Conservation (phyloP, 805 yeast genomes). For the Maudiozyma turicensis region DNA sequence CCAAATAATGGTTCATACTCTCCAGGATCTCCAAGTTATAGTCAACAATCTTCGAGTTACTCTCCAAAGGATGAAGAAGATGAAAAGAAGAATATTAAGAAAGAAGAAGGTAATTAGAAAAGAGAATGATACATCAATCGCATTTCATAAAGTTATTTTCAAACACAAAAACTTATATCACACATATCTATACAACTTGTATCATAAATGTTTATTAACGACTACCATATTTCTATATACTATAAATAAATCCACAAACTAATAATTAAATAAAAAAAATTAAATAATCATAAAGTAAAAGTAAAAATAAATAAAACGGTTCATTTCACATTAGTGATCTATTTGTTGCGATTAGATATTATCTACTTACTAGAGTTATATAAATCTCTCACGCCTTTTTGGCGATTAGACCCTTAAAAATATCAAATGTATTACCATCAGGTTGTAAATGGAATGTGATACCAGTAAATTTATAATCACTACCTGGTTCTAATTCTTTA, state of each 20-base stretch:
- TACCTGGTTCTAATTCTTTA: slow-evolving; percentile 43
- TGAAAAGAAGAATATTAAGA: slow-evolving; percentile 12
- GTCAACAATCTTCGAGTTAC: slow-evolving; percentile 61
- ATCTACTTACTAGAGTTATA: background rate
- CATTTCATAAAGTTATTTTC: slow-evolving; percentile 1
- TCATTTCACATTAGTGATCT: background rate
- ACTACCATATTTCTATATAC: background rate
- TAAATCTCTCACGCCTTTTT: slow-evolving; percentile 32
- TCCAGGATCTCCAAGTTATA: slow-evolving; percentile 54
- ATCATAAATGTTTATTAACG: slow-evolving; percentile 2
- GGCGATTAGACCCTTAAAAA: slow-evolving; percentile 79
- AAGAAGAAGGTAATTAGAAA: slow-evolving; percentile 2
- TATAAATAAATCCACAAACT: background rate
- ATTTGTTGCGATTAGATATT: background rate
- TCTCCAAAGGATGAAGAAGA: slow-evolving; percentile 32
- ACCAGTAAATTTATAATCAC: slow-evolving; percentile 40
- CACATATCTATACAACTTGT: slow-evolving; percentile 3
- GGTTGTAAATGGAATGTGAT: slow-evolving; percentile 70
- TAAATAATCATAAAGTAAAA: background rate
- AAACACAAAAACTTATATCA: background rate
- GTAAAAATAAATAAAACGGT: too few relatives aligned
- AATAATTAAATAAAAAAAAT: background rate
- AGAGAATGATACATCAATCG: background rate
- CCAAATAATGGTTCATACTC: slow-evolving; percentile 48
- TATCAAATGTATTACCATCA: slow-evolving; percentile 95